These are phyloP conservation scores for Xylaria grammica DNA, from an alignment of 495 filamentous ascomycete species.

Conservation along the genomic window DNA sequence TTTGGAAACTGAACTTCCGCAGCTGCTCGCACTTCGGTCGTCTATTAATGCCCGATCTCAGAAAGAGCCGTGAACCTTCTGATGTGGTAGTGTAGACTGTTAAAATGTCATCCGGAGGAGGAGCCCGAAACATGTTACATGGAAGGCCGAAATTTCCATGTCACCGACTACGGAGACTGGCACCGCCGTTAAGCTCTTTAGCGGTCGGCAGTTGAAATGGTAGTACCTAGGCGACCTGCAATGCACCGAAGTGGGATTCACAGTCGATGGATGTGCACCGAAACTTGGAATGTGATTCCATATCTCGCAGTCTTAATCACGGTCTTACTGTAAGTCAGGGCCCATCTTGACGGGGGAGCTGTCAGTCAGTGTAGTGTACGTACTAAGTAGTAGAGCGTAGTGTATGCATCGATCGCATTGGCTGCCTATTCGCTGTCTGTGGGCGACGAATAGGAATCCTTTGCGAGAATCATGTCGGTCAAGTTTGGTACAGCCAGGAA, in stretches of 20 bases:
- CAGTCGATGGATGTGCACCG: background rate
- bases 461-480: constrained; percentile 5
- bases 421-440: background rate
- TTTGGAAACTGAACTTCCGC: background rate
- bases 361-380: background rate
- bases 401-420: background rate
- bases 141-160: background rate
- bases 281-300: constrained; percentile 5
- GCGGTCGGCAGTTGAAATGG: constrained; percentile 17
- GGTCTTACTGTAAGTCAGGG: background rate
- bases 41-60: constrained; percentile 4
- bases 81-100: too few relatives aligned
- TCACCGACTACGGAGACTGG: constrained; percentile 14
- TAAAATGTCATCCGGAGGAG: too few relatives aligned
- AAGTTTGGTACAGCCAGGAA: constrained; percentile 17
- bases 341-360: constrained; percentile 4
- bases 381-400: background rate
- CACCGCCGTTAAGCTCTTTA: constrained; percentile 4
- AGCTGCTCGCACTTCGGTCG: background rate
- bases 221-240: background rate
- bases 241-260: background rate
- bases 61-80: background rate
- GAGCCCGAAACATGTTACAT: background rate
- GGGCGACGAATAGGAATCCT: constrained; percentile 18
- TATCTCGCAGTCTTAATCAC: background rate